These are phyloP conservation scores for Ceratobasidium sp. DNA, from an alignment of 1,284 basidiomycete species.

Conservation along the genomic window DNA sequence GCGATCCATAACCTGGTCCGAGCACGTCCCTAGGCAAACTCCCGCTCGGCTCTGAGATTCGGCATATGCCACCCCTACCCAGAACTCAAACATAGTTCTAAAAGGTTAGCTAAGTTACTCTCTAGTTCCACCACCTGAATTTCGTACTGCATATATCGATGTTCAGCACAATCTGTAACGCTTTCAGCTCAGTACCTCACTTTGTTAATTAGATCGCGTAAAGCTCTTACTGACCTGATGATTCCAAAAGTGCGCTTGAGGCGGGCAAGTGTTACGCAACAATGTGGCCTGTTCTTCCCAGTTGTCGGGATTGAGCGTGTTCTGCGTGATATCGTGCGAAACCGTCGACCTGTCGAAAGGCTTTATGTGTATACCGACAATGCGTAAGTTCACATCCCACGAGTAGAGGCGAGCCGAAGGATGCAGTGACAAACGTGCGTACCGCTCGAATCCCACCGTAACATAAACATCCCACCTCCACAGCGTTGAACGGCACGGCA, in stretches of 20 bases:
- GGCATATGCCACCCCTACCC: constrained; percentile 79
- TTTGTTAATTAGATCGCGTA: background rate
- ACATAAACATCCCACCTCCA: constrained; percentile 84
- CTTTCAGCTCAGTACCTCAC: no score
- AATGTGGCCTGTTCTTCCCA: constrained; percentile 77
- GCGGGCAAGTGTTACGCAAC: constrained; percentile 73
- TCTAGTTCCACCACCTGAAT: no score
- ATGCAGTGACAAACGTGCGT: constrained; percentile 68
- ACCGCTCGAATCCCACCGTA: constrained; percentile 72
- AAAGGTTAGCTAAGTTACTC: no score
- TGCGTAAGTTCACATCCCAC: no score
- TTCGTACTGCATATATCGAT: constrained; percentile 12
- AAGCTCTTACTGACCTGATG: constrained; percentile 61
- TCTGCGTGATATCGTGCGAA: constrained; percentile 71
- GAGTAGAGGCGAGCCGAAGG: background rate
- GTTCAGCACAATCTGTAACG: constrained; percentile 4
- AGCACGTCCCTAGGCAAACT: constrained; percentile 78
- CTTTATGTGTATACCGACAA: constrained; percentile 49
- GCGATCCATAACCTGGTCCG: constrained; percentile 69
- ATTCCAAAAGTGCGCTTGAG: constrained; percentile 70
- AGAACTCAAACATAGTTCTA: constrained; percentile 60
- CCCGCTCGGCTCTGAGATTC: constrained; percentile 60
- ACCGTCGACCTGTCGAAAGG: constrained; percentile 73
- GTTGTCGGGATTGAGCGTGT: constrained; percentile 57
- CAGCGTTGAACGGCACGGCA: constrained; percentile 75